Evolutionary conservation across 805 yeast species (phyloP), one percentile per base, ranked within the genome.

Genomic region (Jamesozyma jinghongensis): DNA sequence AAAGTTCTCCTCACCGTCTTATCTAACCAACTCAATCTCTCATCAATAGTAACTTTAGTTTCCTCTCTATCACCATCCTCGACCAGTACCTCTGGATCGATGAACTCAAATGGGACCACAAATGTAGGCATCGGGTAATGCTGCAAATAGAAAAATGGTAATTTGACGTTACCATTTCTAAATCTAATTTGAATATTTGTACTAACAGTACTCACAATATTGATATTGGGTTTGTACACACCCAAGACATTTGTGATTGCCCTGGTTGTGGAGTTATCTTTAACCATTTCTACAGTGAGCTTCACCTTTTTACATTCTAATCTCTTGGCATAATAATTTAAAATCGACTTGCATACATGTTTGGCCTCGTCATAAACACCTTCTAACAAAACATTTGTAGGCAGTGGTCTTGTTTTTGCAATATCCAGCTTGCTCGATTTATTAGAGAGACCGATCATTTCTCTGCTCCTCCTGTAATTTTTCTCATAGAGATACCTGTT

Each of bases 151-250:
- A 57, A 60, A 36, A 50, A 54, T 3, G 66, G 62, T 19, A 62
- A 43, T 39, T 62, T 62, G 1, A 62, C 59, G 20, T 55, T 51
- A 2, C 62, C 59, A 41, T 62, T 62, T 41, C 50, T 57, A 38
- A 61, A 62, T 40, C 59, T 62, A n/a, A 62, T 59, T 38, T 56
- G 61, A 32, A 59, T 40, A 35, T 62, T 62, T 8, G 62, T 53
- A 35, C 62, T 56, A 12, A 61, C 63, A 2, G 65, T 59, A 34
- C 61, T 57, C 8, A 59, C 47, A 8, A 59, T 44, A 38, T 57
- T 58, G 27, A 56, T 40, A 41, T 53, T 53, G 1, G 66, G 65
- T 36, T 49, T 50, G 38, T 58, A 59, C 14, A 61, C 44, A 12
- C 53, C 51, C 1, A 50, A 45, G 5, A 54, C 53, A 18, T 45